Evolutionary conservation across 163 green algal species (phyloP), one percentile per base, ranked within the genome.

Genomic region (Scenedesmus sp.): DNA sequence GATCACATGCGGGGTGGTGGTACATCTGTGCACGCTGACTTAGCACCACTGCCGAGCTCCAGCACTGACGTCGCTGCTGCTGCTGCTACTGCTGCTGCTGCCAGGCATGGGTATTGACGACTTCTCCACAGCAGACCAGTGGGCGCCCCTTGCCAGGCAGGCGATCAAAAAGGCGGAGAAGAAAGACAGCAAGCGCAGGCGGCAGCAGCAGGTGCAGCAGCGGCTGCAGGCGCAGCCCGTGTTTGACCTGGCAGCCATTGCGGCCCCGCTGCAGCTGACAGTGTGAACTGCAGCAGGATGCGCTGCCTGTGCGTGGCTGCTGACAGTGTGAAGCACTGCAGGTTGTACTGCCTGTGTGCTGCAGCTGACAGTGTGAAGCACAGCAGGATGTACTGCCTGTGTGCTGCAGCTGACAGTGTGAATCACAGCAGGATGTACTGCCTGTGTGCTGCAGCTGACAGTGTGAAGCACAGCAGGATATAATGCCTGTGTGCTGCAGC

Each of bases 81-180:
- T 60, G 62, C 83, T 73, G 3, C 20, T 67, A 55, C 16, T 64
- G 5, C 13, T 16, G 8, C 16, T 84, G n/a, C 52, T 4, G 84
- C 18, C 93, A 95, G 94, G 96, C 74, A 98, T 99, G 97, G 96
- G 95, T 82, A 94, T 98, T 57, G 55, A 91, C 2, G 94, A 98
- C 86, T 99, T 99, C 92, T 97, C 93, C 90, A 94, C 79, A 12
- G 96, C 96, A 0, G 74, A 91, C 16, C 97, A 98, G 89, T 98
- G 96, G 96, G 93, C 88, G 7, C 93, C 93, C 3, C 95, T 95
- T 85, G 96, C 96, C 2, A 56, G 16, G 15, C 46, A 82, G 20
- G 16, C 90, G 1, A 60, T 93, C 5, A n/a, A 23, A 2, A 91
- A 91, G 87, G 87, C 87, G 7, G 3, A 70, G 13, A 84, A 79